phyloP scores from a whole-genome alignment of 2,329 filamentous ascomycete genomes.

The Dactylellina haptotyla region DNA sequence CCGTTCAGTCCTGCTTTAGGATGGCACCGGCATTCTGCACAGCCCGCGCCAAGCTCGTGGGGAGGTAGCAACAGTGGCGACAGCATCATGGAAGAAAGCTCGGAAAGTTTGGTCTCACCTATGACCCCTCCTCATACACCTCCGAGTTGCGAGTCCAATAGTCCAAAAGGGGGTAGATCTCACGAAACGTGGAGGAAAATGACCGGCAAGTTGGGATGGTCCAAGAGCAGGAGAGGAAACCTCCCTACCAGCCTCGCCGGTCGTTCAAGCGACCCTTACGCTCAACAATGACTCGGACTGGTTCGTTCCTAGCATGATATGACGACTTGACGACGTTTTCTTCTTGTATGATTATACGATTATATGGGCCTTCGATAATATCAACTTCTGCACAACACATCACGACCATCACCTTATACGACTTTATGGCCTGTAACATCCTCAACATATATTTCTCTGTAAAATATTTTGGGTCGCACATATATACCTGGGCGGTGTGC shows the following conservation, averaged over 20 bases:
- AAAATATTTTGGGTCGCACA: slow-evolving; percentile 46
- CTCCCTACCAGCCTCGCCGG: slow-evolving; percentile 33
- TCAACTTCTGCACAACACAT: background rate
- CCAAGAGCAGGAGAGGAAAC: slow-evolving; percentile 55
- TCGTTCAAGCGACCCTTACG: slow-evolving; percentile 43
- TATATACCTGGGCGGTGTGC: slow-evolving; percentile 52
- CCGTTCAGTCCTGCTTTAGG: slow-evolving; percentile 57
- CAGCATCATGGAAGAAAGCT: slow-evolving; percentile 63
- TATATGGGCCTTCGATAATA: slow-evolving; percentile 34
- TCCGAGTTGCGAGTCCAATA: slow-evolving; percentile 63
- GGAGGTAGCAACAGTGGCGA: slow-evolving; percentile 56
- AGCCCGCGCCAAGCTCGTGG: slow-evolving; percentile 54
- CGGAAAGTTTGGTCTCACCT: slow-evolving; percentile 62
- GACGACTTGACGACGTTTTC: slow-evolving; percentile 39
- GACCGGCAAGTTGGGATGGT: slow-evolving; percentile 64
- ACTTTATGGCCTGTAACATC: slow-evolving; percentile 13
- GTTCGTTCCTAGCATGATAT: slow-evolving; percentile 6
- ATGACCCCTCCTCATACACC: slow-evolving; percentile 67
- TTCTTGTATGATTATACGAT: slow-evolving; percentile 47
- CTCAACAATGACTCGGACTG: slow-evolving; percentile 27
- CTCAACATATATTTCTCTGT: slow-evolving; percentile 51
- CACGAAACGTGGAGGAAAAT: slow-evolving; percentile 68
- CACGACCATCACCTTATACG: slow-evolving; percentile 20
- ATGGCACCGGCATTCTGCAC: slow-evolving; percentile 56
- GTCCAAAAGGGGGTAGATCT: slow-evolving; percentile 62